A percentile compares a stretch with the other conserved stretches of the same genome.
Conservation (phyloP, 2,329 filamentous ascomycete species). For the Macrophomina tecta region DNA sequence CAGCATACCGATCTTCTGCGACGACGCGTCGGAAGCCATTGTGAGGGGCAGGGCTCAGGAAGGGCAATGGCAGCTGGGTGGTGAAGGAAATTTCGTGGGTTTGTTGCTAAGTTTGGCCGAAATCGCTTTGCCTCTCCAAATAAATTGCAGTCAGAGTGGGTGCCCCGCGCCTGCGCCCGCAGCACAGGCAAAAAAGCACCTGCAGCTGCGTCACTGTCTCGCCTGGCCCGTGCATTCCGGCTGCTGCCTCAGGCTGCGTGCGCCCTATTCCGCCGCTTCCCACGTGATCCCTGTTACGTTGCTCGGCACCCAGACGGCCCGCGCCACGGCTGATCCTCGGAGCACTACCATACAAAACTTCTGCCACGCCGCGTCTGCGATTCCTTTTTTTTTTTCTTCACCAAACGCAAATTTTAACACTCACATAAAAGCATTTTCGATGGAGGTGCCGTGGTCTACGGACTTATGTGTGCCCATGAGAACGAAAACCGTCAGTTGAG, state of each 20-base stretch:
- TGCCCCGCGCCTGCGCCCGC: conserved; percentile 1
- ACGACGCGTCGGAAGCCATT: conserved; percentile 28
- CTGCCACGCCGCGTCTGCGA: neutral
- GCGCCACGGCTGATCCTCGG: conserved; percentile 13
- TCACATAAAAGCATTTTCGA: conserved; percentile 65
- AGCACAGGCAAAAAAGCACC: neutral
- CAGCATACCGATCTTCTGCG: conserved; percentile 29
- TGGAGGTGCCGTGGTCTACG: conserved; percentile 50
- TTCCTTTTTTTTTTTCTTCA: conserved; percentile 49
- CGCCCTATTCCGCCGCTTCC: neutral
- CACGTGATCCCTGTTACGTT: neutral
- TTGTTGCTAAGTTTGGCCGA: conserved; percentile 26
- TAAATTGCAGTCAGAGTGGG: neutral
- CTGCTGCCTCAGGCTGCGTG: neutral
- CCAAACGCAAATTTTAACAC: conserved; percentile 63
- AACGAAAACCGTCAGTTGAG: conserved; percentile 65
- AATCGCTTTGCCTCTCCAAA: conserved; percentile 12
- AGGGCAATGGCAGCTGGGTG: conserved; percentile 9
- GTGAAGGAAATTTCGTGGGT: conserved; percentile 20
- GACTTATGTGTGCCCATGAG: conserved; percentile 56
- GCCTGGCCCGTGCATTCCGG: neutral
- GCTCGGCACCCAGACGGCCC: neutral
- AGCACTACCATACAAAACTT: conserved; percentile 2
- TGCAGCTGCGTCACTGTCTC: conserved; percentile 16
- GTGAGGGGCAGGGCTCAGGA: neutral